These are phyloP conservation scores for Schizothecium vesticola DNA, from an alignment of 495 filamentous ascomycete genomes.

Conservation along the genomic window DNA sequence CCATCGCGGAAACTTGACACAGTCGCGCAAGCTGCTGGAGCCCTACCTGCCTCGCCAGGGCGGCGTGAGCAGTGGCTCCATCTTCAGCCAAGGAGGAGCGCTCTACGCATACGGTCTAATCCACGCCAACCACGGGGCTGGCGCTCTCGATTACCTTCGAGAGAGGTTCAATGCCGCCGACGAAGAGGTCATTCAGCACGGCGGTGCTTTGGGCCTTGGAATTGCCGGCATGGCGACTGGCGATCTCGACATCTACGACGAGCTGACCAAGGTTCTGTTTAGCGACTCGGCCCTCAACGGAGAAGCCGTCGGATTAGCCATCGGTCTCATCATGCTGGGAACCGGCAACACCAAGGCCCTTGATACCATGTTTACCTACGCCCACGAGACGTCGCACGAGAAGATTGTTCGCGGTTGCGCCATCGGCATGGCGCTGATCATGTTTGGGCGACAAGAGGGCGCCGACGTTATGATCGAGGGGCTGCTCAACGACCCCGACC, in stretches of 20 bases:
- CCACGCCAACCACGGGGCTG: slow-evolving; percentile 93
- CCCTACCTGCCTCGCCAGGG: slow-evolving; percentile 84
- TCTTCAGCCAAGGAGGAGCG: slow-evolving; percentile 93
- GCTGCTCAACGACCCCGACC: slow-evolving; percentile 88
- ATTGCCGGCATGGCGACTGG: slow-evolving; percentile 98
- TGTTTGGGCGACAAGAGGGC: slow-evolving; percentile 92
- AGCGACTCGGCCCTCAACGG: slow-evolving; percentile 92
- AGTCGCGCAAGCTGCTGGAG: slow-evolving; percentile 87
- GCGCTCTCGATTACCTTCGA: slow-evolving; percentile 83
- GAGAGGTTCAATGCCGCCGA: slow-evolving; percentile 79
- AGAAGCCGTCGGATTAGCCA: slow-evolving; percentile 89
- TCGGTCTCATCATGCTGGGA: slow-evolving; percentile 96
- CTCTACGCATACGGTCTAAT: slow-evolving; percentile 95
- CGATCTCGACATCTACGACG: slow-evolving; percentile 83
- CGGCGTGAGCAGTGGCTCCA: slow-evolving; percentile 64
- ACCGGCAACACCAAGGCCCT: slow-evolving; percentile 87
- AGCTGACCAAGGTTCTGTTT: slow-evolving; percentile 79
- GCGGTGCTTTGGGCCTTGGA: slow-evolving; percentile 89
- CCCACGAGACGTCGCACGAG: slow-evolving; percentile 96
- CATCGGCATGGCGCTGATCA: slow-evolving; percentile 96
- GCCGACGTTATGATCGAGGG: slow-evolving; percentile 93
- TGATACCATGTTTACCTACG: slow-evolving; percentile 94
- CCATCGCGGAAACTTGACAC: slow-evolving; percentile 86
- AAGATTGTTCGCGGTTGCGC: slow-evolving; percentile 96
- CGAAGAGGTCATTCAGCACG: slow-evolving; percentile 95